A percentile compares a stretch with the other conserved stretches of the same genome.
Conservation (phyloP, 768 basidiomycete genomes). For the Cyclocybe cylindracea region DNA sequence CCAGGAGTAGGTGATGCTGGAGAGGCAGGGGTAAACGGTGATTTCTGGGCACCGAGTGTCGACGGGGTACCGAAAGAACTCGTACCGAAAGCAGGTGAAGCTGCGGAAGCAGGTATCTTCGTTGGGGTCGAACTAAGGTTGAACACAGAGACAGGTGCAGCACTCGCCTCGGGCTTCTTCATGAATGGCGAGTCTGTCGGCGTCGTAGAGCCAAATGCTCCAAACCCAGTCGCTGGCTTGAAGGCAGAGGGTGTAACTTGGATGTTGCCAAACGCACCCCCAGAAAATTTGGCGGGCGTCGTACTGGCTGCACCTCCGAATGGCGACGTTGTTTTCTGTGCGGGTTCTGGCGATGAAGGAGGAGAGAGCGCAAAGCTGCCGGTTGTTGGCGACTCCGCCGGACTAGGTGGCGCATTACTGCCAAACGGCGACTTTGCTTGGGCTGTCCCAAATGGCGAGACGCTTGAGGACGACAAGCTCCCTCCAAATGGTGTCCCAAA, state of each 20-base stretch:
- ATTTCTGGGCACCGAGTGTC: too few relatives aligned
- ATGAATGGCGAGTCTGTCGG: conserved; percentile 56
- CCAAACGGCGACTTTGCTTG: neutral
- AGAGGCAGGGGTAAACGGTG: conserved; percentile 5
- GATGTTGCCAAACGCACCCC: conserved; percentile 32
- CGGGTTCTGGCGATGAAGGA: conserved; percentile 27
- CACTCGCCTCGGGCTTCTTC: conserved; percentile 35
- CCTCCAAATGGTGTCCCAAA: conserved; percentile 15
- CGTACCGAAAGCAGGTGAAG: conserved; percentile 10
- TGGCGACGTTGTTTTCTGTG: neutral
- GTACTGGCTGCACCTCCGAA: conserved; percentile 7
- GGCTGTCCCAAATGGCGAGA: neutral
- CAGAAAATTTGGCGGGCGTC: conserved; percentile 11
- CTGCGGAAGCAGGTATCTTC: conserved; percentile 17
- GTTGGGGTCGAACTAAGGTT: conserved; percentile 22
- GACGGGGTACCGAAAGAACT: too few relatives aligned
- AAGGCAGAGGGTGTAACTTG: conserved; percentile 29
- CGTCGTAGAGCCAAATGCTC: conserved; percentile 44
- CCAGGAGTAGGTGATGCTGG: conserved; percentile 18
- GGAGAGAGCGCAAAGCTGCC: conserved; percentile 14
- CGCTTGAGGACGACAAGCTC: neutral
- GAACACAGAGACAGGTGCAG: conserved; percentile 41
- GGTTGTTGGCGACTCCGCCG: conserved; percentile 7
- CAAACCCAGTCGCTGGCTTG: conserved; percentile 43
- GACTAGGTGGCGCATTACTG: neutral